Base-by-base conservation (phyloP, 208 protist genomes). In the Angomonas deanei region DNA sequence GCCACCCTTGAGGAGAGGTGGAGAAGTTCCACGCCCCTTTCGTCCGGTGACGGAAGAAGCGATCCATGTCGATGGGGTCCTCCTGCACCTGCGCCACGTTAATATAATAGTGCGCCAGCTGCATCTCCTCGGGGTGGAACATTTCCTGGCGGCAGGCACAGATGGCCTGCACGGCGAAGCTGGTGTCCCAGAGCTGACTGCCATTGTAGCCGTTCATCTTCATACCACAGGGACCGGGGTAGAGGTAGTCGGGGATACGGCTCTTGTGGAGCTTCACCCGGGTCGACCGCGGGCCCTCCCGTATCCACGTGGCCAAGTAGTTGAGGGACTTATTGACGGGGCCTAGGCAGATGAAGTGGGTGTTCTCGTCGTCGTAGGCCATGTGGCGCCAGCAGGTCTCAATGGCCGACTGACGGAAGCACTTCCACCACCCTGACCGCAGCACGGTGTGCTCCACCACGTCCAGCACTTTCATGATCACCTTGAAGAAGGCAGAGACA, bases 151-250 rank as follows among this genome's bases (percentile, higher is more conserved):
- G 70, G 65, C 82, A 92, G 19, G 93, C 92, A 52, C 88, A 82
- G 39, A 97, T 82, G 10, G 94, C 96, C 76, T 98, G 97, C 30
- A 98, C 83, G 0, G 93, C 88, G 68, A 99, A 99, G 17, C 91
- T 88, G 21, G 97, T 98, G 77, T 99, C 98, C 98, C 98, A 99
- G 38, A 98, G 80, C 83, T 99, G 97, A 27, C 91, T 98, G 1
- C 98, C 98, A 79, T 99, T 99, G 77, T 99, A 99, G 30, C 98
- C 97, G 61, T 94, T 93, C 96, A 99, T 98, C 49, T 95, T 91
- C 93, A 99, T 97, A 47, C 97, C 97, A 24, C 95, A 90, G 15
- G 83, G 65, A 17, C 76, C 74, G 63, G 98, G 82, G 91, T 94
- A 99, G 21, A 99, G 73, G 82, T 99, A 99, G 80, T 99, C 98